phyloP scores from a whole-genome alignment of 352 stramenopile genomes.

The Phytophthora colocasiae region DNA sequence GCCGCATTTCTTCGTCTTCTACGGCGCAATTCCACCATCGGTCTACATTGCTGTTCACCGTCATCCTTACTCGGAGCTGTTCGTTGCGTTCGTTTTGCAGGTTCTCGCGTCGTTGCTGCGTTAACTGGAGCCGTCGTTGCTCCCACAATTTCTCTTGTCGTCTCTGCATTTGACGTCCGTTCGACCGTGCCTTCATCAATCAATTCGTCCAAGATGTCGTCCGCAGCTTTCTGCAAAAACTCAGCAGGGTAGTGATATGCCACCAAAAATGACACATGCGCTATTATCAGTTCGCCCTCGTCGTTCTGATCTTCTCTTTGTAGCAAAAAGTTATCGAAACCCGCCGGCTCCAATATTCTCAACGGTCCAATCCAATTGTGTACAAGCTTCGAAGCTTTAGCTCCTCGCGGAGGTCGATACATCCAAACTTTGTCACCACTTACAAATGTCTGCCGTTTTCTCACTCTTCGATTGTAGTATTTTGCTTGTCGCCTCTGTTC shows the following conservation, averaged over 20 bases:
- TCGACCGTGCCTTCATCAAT: conserved; percentile 4
- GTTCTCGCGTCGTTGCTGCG: background rate
- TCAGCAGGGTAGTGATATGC: background rate
- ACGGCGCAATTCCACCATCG: conserved; percentile 1
- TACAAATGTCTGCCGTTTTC: too few species aligned
- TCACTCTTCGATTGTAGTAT: too few species aligned
- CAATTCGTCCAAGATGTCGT: background rate
- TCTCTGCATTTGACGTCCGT: background rate
- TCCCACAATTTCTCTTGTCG: background rate
- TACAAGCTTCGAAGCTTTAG: conserved; percentile 3
- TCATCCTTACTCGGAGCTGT: too few species aligned
- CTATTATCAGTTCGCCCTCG: background rate
- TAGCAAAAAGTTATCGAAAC: conserved; percentile 5
- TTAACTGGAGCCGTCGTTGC: background rate
- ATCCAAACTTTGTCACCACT: too few species aligned
- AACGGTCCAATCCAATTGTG: conserved; percentile 7
- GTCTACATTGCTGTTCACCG: background rate
- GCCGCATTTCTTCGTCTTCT: background rate
- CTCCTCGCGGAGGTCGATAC: too few species aligned
- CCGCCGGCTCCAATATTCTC: background rate
- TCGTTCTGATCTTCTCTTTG: background rate
- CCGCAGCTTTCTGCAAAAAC: background rate
- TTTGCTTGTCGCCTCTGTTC: background rate
- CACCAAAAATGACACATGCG: conserved; percentile 9
- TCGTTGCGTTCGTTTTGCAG: background rate